Base-by-base conservation (phyloP, 352 stramenopile species). In the Pythium guiyangense region DNA sequence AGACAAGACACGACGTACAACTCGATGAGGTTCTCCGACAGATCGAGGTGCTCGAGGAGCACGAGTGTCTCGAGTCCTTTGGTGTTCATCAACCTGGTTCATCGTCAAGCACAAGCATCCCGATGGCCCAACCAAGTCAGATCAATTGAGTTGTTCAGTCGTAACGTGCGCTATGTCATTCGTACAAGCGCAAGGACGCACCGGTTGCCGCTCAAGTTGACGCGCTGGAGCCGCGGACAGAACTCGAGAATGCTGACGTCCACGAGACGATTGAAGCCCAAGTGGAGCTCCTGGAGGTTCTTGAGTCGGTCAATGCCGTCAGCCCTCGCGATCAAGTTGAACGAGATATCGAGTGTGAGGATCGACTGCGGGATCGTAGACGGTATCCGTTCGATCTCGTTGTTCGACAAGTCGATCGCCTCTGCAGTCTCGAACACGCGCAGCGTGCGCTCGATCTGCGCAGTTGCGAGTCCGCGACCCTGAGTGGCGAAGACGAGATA, bases 11-110 rank as follows among this genome's bases (percentile, higher is more conserved):
- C n/a, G n/a, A 71, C 78, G 54, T 75, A 89, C 82, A 70, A 70
- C 51, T 90, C 79, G 39, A 92, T 88, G 43, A 92, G 70, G 50
- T 92, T 90, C 42, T 92, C 82, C 0, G 79, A 90, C 4, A 92
- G 48, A 18, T 90, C 76, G 34, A 92, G 48, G 47, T 77, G 70
- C 48, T 89, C 74, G n/a, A 92, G 66, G 15, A 52, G 66, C 9
- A 68, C 59, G 1, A 92, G 76, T 46, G 74, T 76, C 64, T 92
- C 82, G n/a, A 92, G 64, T 2, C 82, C 82, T 63, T 69, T 74
- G 2, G 79, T 88, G 57, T 72, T 80, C 48, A 72, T 71, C 5
- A 90, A 57, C 17, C 77, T 87, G 44, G 4, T 6, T 47, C 18
- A 11, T 37, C 4, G 12, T 2, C n/a, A 12, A 43, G 29, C 0